Evolutionary conservation across 192 early-diverging fungal genomes (phyloP).

Genomic region (Phlyctochytrium arcticum): DNA sequence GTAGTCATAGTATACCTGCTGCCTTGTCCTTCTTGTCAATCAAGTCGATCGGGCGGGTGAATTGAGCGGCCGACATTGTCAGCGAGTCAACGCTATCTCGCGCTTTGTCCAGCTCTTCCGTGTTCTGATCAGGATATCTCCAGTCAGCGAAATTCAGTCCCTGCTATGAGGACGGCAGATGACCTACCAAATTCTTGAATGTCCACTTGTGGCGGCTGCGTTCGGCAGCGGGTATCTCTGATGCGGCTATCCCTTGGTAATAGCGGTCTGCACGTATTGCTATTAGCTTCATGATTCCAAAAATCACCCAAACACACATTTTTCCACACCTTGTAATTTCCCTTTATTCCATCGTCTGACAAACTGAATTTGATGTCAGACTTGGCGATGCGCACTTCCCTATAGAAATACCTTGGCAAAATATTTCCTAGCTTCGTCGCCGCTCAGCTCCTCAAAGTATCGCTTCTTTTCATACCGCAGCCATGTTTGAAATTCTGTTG

Average conservation of each 20-base stretch:
- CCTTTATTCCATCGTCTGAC: slow-evolving; percentile 82
- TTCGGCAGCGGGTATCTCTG: slow-evolving; percentile 56
- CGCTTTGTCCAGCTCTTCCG: slow-evolving; percentile 50
- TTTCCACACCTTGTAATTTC: slow-evolving; percentile 24
- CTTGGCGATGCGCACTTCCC: background rate
- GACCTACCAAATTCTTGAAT: slow-evolving; percentile 44
- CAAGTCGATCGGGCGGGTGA: background rate
- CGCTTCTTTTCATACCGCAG: slow-evolving; percentile 44
- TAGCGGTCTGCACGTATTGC: slow-evolving; percentile 48
- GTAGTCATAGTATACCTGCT: background rate
- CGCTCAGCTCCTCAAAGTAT: slow-evolving; percentile 71
- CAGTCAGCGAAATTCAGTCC: background rate
- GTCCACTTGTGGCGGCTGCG: slow-evolving; percentile 75
- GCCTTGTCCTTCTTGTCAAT: slow-evolving; percentile 4
- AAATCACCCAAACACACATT: slow-evolving; percentile 2
- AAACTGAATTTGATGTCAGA: slow-evolving; percentile 50
- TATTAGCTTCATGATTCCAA: background rate
- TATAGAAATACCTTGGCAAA: slow-evolving; percentile 54
- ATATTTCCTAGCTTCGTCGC: slow-evolving; percentile 62
- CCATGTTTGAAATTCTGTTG: slow-evolving; percentile 80
- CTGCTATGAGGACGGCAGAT: background rate
- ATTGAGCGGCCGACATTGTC: slow-evolving; percentile 32
- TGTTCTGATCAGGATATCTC: slow-evolving; percentile 23
- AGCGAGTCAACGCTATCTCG: slow-evolving; percentile 57
- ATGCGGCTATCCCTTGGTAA: slow-evolving; percentile 65